Base-by-base conservation (phyloP, 1,284 basidiomycete species). In the Cerrena zonata region DNA sequence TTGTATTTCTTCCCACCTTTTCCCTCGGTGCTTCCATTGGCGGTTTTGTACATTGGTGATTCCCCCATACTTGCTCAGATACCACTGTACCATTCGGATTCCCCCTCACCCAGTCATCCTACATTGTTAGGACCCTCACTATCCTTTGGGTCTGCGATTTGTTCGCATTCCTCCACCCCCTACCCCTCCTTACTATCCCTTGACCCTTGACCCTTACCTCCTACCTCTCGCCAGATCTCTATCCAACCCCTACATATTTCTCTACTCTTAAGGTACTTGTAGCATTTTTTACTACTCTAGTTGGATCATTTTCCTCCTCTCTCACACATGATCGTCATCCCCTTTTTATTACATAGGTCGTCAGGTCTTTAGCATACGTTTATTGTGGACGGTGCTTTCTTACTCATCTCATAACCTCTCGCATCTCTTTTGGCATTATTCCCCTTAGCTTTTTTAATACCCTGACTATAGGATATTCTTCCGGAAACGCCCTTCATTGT, bases 141-240 rank as follows among this genome's bases (percentile, higher is more conserved):
- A 5, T 24, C 44, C 5, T n/a, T 46, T 34, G 18, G 26, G 34
- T 23, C 30, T 44, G 42, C 42, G n/a, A n/a, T n/a, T 46, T 23
- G 41, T 42, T 42, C 22, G 39, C 41, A 13, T 42, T 42, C 41
- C 19, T 42, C 23, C 3, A 7, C 34, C 34, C 38, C 27, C 19
- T 27, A 18, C 4, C 19, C 23, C 30, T 4, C 21, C 39, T 10
- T 22, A 5, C 19, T 5, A 24, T 53, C 37, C 26, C 30, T 27
- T 45, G 38, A n/a, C n/a, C n/a, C n/a, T n/a, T n/a, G n/a, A n/a
- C 38, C 24, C 40, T 45, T 49, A 24, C 44, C 21, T 36, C 48
- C 51, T 21, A 25, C 49, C 15, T 34, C 30, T 7, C 7, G 15
- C 30, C 30, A 34, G 7, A 34, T 15, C 30, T 34, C 15, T n/a